These are phyloP conservation scores for Podospora australis DNA, from an alignment of 495 filamentous ascomycete genomes.

Conservation along the genomic window DNA sequence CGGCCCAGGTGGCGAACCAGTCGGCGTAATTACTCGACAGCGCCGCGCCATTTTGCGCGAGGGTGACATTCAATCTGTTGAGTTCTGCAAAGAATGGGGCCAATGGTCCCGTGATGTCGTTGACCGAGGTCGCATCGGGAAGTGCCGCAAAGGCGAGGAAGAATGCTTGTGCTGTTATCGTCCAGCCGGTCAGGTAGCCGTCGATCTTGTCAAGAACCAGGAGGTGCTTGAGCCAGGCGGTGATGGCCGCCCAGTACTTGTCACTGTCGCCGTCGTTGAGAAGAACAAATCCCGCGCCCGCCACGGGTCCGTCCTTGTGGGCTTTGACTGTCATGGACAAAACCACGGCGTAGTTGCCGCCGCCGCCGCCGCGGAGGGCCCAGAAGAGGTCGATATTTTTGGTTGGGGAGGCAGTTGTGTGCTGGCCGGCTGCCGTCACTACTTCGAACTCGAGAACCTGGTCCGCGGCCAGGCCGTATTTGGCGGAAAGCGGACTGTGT, in stretches of 20 bases:
- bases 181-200: conserved; percentile 31
- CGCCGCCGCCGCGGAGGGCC: conserved; percentile 27
- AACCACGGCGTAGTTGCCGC: conserved; percentile 45
- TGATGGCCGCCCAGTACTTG: conserved; percentile 36
- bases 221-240: conserved; percentile 25
- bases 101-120: conserved; percentile 19
- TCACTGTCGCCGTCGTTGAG: conserved; percentile 23
- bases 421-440: conserved; percentile 47
- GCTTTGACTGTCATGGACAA: conserved; percentile 35
- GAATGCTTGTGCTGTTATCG: conserved; percentile 37
- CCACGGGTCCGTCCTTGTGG: conserved; percentile 20
- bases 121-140: conserved; percentile 22
- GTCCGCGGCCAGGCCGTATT: conserved; percentile 55
- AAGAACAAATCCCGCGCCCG: conserved; percentile 9
- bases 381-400: conserved; percentile 49
- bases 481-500: conserved; percentile 43
- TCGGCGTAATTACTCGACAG: conserved; percentile 4
- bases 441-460: conserved; percentile 53
- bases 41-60: conserved; percentile 22
- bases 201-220: conserved; percentile 13
- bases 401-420: conserved; percentile 43
- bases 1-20: not conserved
- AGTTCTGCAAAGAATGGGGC: conserved; percentile 23
- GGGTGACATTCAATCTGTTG: conserved; percentile 18
- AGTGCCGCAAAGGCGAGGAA: conserved; percentile 29